A percentile compares a stretch with the other conserved stretches of the same genome.
phyloP scores from a whole-genome alignment of 352 stramenopile species.

The Vaucheria bursata region DNA sequence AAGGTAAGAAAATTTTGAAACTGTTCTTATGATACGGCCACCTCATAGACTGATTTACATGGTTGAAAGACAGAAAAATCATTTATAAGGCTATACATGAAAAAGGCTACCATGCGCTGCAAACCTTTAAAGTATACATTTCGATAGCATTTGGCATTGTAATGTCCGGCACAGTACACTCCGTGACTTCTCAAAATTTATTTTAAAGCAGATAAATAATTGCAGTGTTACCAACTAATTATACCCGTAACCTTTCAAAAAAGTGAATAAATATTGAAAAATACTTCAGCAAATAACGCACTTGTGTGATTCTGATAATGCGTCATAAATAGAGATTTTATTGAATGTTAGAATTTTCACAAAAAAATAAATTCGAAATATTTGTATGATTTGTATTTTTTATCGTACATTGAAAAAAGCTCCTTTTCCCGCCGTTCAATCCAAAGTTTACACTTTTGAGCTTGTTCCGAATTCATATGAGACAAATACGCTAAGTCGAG shows the following conservation, averaged over 20 bases:
- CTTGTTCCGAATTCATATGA: background rate
- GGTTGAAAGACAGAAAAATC: too few species aligned
- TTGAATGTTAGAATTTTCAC: background rate
- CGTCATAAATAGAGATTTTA: background rate
- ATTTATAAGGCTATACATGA: too few species aligned
- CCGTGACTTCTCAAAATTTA: background rate
- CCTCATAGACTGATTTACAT: too few species aligned
- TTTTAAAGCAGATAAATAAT: background rate
- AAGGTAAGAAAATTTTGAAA: too few species aligned
- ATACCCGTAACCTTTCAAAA: background rate
- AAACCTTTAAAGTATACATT: too few species aligned
- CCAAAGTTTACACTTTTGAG: background rate
- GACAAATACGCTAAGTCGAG: background rate
- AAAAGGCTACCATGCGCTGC: too few species aligned
- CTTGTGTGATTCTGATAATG: background rate
- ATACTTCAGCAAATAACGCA: background rate
- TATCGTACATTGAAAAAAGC: background rate
- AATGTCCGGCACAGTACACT: background rate
- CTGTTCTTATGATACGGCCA: too few species aligned
- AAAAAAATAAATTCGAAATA: background rate
- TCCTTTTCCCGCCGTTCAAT: background rate
- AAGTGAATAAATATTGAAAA: background rate
- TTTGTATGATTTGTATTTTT: background rate
- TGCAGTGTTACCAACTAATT: background rate
- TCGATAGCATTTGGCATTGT: background rate